Evolutionary conservation across 176 grass and related monocot genomes (phyloP), one percentile per base, ranked within the genome.

Genomic region (Puccinellia tenuiflora): DNA sequence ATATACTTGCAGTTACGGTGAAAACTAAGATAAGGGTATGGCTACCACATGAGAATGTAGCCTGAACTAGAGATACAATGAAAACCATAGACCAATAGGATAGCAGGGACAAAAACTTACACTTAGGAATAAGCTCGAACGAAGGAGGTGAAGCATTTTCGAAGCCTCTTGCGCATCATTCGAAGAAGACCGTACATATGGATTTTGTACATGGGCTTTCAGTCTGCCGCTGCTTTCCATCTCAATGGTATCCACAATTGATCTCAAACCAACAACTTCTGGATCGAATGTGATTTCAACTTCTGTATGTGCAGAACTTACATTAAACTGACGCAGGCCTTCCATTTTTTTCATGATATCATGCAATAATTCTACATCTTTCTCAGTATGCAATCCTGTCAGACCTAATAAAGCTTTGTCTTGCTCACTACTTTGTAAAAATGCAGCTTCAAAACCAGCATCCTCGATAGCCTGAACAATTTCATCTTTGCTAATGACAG

Each of bases 401-500:
- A 99, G 48, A 70, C 69, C 79, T 83, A 99, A 63, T 31, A 96
- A 92, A 78, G 81, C 87, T 38, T 90, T 96, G 65, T 96, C 83
- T 88, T 96, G 77, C 22, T 99, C 87, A 14, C 81, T 99, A 88
- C 93, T 95, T 86, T 92, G 89, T 68, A 99, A 45, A 56, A 99
- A 81, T 1, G 54, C 80, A 63, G 93, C 91, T 20, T 99, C 96
- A 76, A 99, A 99, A 77, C 96, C 96, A 26, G 96, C 93, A 88
- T 96, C 96, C 76, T 99, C 96, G 7, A 99, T 96, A 55, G 93
- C 86, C 77, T 34, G 64, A 85, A 93, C 87, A 83, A 99, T 92
- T 73, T 96, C 89, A 85, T 96, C 87, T 85, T 96, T 92, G 85
- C n/a, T 88, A 75, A 92, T 90, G 83, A 66, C 73, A 60, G 84